These are phyloP conservation scores for Pinus albicaulis DNA, from an alignment of 75 land plant species.

Conservation along the genomic window DNA sequence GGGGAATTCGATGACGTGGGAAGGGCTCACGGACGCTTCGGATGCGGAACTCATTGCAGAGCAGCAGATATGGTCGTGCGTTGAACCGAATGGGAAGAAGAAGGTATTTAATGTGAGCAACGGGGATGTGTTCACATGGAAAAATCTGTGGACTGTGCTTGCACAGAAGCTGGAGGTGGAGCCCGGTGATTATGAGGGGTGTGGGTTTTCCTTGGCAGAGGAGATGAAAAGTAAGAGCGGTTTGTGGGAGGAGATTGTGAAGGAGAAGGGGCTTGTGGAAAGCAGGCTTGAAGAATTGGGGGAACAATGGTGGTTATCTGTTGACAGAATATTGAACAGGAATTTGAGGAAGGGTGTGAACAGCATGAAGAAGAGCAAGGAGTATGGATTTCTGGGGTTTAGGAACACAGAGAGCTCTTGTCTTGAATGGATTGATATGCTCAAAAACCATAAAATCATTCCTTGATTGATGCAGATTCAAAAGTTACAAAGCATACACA, in stretches of 20 bases:
- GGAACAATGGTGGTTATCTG: slow-evolving; percentile 47
- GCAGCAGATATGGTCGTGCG: slow-evolving; percentile 85
- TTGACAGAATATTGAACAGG: slow-evolving; percentile 27
- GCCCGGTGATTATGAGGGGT: slow-evolving; percentile 18
- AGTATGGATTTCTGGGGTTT: slow-evolving; percentile 71
- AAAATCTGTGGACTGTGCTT: slow-evolving; percentile 62
- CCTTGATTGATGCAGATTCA: slow-evolving; percentile 25
- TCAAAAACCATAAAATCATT: slow-evolving; percentile 64
- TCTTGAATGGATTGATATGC: slow-evolving; percentile 56
- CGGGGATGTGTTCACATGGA: slow-evolving; percentile 76
- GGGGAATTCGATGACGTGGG: slow-evolving; percentile 50
- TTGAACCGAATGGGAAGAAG: slow-evolving; percentile 59
- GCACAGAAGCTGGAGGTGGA: slow-evolving; percentile 63
- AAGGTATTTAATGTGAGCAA: slow-evolving; percentile 72
- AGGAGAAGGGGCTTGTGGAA: slow-evolving; percentile 27
- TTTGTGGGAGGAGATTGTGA: slow-evolving; percentile 82
- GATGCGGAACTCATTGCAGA: slow-evolving; percentile 83
- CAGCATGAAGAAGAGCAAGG: slow-evolving; percentile 89
- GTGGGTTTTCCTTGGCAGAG: slow-evolving; percentile 29
- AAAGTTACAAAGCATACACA: too few species aligned
- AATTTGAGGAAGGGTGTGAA: slow-evolving; percentile 12
- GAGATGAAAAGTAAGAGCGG: slow-evolving; percentile 58
- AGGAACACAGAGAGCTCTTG: slow-evolving; percentile 54
- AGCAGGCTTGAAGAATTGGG: slow-evolving; percentile 58
- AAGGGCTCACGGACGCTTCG: slow-evolving; percentile 50